Evolutionary conservation across 2,329 filamentous ascomycete genomes (phyloP).

Genomic region (Alternaria novae-zelandiae): DNA sequence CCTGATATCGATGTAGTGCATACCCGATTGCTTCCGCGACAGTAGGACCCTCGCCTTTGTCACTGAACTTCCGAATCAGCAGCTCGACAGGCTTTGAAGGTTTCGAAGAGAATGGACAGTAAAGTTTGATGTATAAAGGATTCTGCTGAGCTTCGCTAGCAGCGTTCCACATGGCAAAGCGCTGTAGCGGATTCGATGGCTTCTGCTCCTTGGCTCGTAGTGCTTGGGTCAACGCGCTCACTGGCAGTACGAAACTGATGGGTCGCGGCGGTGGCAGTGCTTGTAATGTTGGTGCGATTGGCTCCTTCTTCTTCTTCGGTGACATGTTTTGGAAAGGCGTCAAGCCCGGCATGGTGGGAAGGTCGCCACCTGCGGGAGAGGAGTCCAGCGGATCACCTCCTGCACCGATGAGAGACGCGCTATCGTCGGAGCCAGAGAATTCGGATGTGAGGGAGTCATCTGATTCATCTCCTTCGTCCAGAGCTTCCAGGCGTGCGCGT

Average conservation of each 20-base stretch:
- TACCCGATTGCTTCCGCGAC: constrained; percentile 84
- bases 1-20: constrained; percentile 76
- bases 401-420: constrained; percentile 72
- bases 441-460: constrained; percentile 50
- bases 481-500: constrained; percentile 47
- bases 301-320: constrained; percentile 65
- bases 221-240: constrained; percentile 73
- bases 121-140: constrained; percentile 78
- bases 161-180: constrained; percentile 77
- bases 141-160: constrained; percentile 72
- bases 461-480: constrained; percentile 50
- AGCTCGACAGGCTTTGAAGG: constrained; percentile 73
- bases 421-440: constrained; percentile 60
- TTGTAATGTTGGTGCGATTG: constrained; percentile 59
- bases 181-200: constrained; percentile 73
- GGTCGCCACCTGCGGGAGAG: constrained; percentile 53
- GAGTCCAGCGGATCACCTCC: constrained; percentile 66
- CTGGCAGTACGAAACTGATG: constrained; percentile 72
- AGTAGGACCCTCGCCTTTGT: constrained; percentile 72
- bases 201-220: constrained; percentile 76
- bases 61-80: constrained; percentile 71
- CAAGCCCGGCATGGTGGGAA: constrained; percentile 52
- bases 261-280: constrained; percentile 75
- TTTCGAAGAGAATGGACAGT: constrained; percentile 72
- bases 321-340: constrained; percentile 58